These are phyloP conservation scores for Rhizoclosmatium sp. DNA, from an alignment of 192 early-diverging fungal species.

Conservation along the genomic window DNA sequence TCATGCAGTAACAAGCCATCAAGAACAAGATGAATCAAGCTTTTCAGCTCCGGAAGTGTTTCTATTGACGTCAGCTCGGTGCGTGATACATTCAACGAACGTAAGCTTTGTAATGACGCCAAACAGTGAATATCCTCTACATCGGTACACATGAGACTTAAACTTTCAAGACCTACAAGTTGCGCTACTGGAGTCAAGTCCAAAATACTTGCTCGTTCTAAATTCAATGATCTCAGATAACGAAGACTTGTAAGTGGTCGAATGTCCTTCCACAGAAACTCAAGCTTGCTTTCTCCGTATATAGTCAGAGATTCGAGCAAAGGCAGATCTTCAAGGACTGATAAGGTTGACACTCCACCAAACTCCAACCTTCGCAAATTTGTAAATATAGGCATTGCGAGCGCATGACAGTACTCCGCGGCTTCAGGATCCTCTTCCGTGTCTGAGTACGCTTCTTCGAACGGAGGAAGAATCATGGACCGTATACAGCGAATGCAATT, in stretches of 20 bases:
- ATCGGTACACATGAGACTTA: neutral
- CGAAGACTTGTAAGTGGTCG: neutral
- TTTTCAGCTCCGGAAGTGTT: neutral
- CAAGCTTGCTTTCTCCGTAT: neutral
- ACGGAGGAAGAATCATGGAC: neutral
- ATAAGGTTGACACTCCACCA: neutral
- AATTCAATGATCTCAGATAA: neutral
- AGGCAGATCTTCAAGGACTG: neutral
- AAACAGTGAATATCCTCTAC: neutral
- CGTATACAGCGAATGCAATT: neutral
- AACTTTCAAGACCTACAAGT: neutral
- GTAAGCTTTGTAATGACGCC: neutral
- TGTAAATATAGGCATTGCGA: neutral
- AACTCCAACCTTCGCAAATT: neutral
- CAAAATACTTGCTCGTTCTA: neutral
- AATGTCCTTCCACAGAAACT: neutral
- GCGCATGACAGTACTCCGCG: neutral
- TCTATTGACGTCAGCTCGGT: neutral
- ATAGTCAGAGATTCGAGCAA: neutral
- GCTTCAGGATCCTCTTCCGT: neutral
- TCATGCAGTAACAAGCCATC: neutral
- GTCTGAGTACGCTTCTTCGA: neutral
- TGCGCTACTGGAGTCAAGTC: neutral
- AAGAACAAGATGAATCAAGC: neutral
- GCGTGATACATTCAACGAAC: neutral